Conservation (phyloP, 257 asterid species). For the Gardenia jasminoides region DNA sequence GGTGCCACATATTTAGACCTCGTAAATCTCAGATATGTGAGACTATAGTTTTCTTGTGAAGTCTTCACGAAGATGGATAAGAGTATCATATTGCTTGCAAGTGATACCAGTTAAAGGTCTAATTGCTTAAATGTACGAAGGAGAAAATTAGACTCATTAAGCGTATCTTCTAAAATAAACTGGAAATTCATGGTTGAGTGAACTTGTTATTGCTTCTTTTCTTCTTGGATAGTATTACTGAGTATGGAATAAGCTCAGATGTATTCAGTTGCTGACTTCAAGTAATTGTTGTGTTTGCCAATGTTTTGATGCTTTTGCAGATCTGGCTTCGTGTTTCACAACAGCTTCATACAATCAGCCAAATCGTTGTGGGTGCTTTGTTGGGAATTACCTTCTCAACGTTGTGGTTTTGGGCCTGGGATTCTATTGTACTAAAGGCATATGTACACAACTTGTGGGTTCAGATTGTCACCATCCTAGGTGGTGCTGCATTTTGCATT, state of each 20-base stretch:
- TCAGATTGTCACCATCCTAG: constrained; percentile 37
- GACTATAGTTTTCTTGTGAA: background rate
- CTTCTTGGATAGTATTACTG: background rate
- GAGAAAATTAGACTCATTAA: background rate
- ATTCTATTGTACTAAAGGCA: constrained; percentile 36
- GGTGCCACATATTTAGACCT: too few species aligned
- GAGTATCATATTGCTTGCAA: background rate
- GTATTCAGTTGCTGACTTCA: background rate
- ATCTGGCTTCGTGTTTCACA: constrained; percentile 87
- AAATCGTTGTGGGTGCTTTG: constrained; percentile 67
- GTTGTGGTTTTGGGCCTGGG: constrained; percentile 71
- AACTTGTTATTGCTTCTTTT: background rate
- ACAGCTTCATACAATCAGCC: constrained; percentile 60
- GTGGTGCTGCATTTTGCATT: constrained; percentile 30
- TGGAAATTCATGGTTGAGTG: background rate
- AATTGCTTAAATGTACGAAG: background rate
- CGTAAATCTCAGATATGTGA: too few species aligned
- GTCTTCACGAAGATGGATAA: background rate
- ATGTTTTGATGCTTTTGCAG: constrained; percentile 35
- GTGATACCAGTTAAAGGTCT: background rate
- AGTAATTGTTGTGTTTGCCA: background rate
- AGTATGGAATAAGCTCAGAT: background rate
- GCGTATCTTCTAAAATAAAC: background rate
- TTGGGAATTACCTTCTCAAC: constrained; percentile 48
- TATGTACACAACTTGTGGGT: constrained; percentile 45